Evolutionary conservation across 306 rosid species (phyloP), one percentile per base, ranked within the genome.

Genomic region (Glycine latifolia): DNA sequence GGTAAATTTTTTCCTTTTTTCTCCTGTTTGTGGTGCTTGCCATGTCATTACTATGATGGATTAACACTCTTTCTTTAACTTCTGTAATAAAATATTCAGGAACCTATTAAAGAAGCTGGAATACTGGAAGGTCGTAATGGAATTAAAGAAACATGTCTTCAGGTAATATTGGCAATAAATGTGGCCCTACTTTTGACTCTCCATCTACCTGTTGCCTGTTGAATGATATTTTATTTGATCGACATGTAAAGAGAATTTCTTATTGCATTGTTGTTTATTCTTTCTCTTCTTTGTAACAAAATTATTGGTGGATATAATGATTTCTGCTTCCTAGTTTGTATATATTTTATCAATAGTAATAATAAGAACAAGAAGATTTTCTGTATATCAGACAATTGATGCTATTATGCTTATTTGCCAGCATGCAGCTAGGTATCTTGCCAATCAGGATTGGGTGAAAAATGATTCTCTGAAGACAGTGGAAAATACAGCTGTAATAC

Each of bases 351-450:
- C 62, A 48, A 53, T 74, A 67, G 46, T 79, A 73, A 68, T 60
- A 48, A 46, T 15, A 17, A 71, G 37, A 77, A 56, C 44, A 43
- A 33, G 3, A 4, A 44, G 4, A 7, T 12, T 67, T 67, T 78
- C 54, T 13, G 37, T 47, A 59, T 33, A 65, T 73, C 73, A 49
- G 73, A 62, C 48, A 55, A 79, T 76, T 85, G 59, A 87, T 54
- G 15, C 79, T 10, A 17, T 68, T 71, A 6, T 76, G 63, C 83
- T 84, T 78, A 68, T 53, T 26, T 86, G 82, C 74, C 92, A 94
- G 98, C 98, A 94, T 89, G 98, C 98, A 55, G 98, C 98, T 68
- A 91, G 98, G 91, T 94, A 90, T 88, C 98, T 94, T 52, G 97
- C 91, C 81, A 92, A 94, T 81, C 98, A 94, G 85, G 98, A 94